These are phyloP conservation scores for Coniochaeta sp. DNA, from an alignment of 2,329 filamentous ascomycete species.

Conservation along the genomic window DNA sequence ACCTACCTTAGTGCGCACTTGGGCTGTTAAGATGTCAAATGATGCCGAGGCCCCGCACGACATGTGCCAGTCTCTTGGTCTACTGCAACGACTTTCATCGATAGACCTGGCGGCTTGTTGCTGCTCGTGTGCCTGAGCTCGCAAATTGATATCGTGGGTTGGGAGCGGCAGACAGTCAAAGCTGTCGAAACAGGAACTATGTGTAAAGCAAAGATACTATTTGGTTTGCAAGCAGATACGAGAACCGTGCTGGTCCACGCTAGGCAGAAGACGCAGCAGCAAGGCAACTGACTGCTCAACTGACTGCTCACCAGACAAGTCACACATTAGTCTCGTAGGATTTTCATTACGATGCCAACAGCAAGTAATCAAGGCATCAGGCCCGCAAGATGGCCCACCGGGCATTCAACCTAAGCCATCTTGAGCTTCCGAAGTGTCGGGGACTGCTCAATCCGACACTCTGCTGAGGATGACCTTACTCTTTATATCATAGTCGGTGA, in stretches of 20 bases:
- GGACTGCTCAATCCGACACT: no score
- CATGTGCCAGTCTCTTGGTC: not conserved
- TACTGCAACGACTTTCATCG: not conserved
- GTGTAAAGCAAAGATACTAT: not conserved
- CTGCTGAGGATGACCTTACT: not conserved
- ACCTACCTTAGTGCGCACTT: not conserved
- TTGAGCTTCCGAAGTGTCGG: no score
- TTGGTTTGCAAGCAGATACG: not conserved
- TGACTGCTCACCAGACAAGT: not conserved
- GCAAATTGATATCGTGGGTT: not conserved
- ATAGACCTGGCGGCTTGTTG: not conserved
- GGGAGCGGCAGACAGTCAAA: not conserved
- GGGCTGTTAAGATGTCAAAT: not conserved
- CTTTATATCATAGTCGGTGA: not conserved
- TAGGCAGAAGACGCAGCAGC: not conserved
- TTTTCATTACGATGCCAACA: no score
- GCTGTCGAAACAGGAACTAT: not conserved
- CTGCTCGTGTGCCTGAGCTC: not conserved
- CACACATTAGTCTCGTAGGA: no score
- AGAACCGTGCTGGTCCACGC: not conserved
- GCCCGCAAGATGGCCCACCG: no score
- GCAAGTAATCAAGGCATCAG: no score
- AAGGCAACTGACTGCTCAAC: not conserved
- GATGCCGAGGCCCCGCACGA: not conserved
- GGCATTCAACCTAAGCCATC: no score